Base-by-base conservation (phyloP, 2,329 filamentous ascomycete genomes). In the Sporothrix curviconia region DNA sequence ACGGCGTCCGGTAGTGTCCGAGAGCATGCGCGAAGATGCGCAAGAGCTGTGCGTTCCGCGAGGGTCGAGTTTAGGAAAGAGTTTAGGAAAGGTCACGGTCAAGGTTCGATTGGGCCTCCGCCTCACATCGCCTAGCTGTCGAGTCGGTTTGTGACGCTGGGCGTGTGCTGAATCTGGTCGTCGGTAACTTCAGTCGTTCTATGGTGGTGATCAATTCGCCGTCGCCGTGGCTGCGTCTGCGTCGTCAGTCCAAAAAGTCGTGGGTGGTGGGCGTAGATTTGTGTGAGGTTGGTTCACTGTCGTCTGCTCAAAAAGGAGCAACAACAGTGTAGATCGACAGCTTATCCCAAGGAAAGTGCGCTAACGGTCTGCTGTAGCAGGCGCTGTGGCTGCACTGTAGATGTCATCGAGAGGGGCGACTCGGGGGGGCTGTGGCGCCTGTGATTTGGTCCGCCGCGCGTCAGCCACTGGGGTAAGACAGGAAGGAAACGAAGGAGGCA, bases 101-200 rank as follows among this genome's bases (percentile, higher is more conserved):
- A 5, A 11, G 37, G 46, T 59, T 14, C 28, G 28, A 44, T 19
- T 40, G 24, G n/a, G 47, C 42, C 25, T 36, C 58, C 39, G 42
- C 36, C 42, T 60, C 37, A 40, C 58, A 57, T 55, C 19, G 50
- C 55, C 58, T 14, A 44, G 30, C 44, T 19, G 44, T 25, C 42
- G 32, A 22, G 36, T 28, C 54, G 32, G 40, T 28, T 22, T 28
- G n/a, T 50, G 12, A 7, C 7, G 19, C 17, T 30, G 47, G 6
- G 7, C 19, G 47, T 37, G 3, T 8, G 32, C 14, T 25, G 32
- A 5, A 15, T 14, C 11, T 22, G 11, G 30, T 25, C 47, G 32
- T 37, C 4, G 7, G 7, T 50, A 25, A 8, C 22, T 7, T 39
- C 17, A 22, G 49, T 19, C 22, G 7, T 39, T 28, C 28, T 32